Percentiles rank a stretch among this genome's conserved stretches.
Evolutionary conservation across 805 yeast species (phyloP).

Genomic region (Candida fluviatilis): DNA sequence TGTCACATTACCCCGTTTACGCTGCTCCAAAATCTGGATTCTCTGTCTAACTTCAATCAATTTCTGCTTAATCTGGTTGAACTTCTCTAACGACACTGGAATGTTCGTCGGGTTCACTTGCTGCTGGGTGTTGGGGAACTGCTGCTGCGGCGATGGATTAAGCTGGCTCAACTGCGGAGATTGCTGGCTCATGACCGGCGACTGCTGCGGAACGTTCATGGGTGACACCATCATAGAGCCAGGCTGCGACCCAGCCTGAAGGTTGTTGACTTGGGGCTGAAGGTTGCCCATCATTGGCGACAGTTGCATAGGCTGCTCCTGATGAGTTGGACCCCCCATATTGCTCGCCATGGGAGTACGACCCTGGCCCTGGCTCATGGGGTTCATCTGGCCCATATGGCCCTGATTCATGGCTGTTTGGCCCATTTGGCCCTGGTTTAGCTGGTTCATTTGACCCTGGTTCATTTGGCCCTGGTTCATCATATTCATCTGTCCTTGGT

Average conservation of each 20-base stretch:
- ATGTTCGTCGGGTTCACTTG: neutral
- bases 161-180: neutral
- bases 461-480: slow-evolving; percentile 47
- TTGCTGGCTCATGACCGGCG: neutral
- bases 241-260: slow-evolving; percentile 21
- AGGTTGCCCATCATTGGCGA: slow-evolving; percentile 11
- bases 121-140: neutral
- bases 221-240: neutral
- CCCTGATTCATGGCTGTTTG: slow-evolving; percentile 47
- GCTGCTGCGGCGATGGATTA: slow-evolving; percentile 1
- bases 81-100: slow-evolving; percentile 30
- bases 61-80: slow-evolving; percentile 41
- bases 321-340: slow-evolving; percentile 5
- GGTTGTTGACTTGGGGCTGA: slow-evolving; percentile 19
- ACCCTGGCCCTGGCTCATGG: slow-evolving; percentile 7
- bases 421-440: slow-evolving; percentile 6
- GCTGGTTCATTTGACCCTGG: slow-evolving; percentile 7
- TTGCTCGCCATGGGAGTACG: slow-evolving; percentile 8
- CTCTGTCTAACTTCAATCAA: slow-evolving; percentile 48
- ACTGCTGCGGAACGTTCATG: slow-evolving; percentile 1
- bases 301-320: slow-evolving; percentile 18
- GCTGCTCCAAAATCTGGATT: slow-evolving; percentile 46
- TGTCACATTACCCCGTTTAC: slow-evolving; percentile 40
- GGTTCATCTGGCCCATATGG: slow-evolving; percentile 20
- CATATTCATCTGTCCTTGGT: slow-evolving; percentile 47